Percentiles rank a stretch among this genome's conserved stretches.
Evolutionary conservation across 2,329 filamentous ascomycete genomes (phyloP).

Genomic region (Calonectria pseudoturangicola): DNA sequence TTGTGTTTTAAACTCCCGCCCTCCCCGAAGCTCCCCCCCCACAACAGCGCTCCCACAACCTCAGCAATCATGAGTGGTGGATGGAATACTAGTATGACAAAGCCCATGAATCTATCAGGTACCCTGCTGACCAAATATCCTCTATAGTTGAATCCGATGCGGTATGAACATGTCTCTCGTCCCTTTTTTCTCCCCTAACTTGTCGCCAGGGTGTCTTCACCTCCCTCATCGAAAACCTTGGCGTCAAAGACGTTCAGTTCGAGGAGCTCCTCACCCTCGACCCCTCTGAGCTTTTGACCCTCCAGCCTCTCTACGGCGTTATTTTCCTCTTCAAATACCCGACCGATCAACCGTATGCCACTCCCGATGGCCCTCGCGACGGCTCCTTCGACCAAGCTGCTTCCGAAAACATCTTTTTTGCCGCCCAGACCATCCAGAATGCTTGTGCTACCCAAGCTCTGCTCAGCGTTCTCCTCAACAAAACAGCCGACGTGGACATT

Average conservation of each 20-base stretch:
- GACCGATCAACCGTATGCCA: conserved; percentile 78
- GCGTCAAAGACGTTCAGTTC: conserved; percentile 95
- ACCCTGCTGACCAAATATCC: conserved; percentile 33
- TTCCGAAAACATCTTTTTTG: conserved; percentile 90
- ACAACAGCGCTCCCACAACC: conserved; percentile 17
- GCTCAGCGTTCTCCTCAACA: conserved; percentile 92
- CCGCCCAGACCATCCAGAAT: conserved; percentile 97
- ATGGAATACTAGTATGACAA: conserved; percentile 88
- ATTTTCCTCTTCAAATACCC: conserved; percentile 99
- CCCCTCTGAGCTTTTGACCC: conserved; percentile 80
- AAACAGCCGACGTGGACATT: conserved; percentile 81
- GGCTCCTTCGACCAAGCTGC: conserved; percentile 87
- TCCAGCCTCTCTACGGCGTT: conserved; percentile 91
- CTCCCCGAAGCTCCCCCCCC: not conserved
- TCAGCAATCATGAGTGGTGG: conserved; percentile 80
- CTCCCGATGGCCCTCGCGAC: conserved; percentile 81
- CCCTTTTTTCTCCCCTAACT: conserved; percentile 18
- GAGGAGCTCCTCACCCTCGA: conserved; percentile 96
- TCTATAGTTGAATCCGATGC: conserved; percentile 90
- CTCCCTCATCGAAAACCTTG: conserved; percentile 92
- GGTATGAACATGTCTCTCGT: conserved; percentile 68
- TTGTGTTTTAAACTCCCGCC: not conserved
- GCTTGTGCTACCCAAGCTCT: conserved; percentile 98
- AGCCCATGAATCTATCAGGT: not conserved
- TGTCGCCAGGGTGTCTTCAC: conserved; percentile 92